Conservation (phyloP, 2,329 filamentous ascomycete species). For the Teratosphaeria viscida region DNA sequence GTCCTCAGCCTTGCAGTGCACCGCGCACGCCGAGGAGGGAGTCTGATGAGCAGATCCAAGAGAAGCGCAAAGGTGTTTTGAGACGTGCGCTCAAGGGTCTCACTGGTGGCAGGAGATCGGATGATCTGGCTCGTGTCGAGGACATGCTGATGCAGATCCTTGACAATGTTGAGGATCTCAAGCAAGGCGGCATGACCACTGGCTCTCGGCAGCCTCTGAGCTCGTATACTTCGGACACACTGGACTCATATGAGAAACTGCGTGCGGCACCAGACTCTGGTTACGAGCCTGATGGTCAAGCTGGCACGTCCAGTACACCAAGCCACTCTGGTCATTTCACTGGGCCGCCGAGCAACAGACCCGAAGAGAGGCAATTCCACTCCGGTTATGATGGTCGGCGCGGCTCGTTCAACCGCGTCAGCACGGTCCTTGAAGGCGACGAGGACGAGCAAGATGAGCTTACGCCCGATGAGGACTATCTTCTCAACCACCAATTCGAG, state of each 20-base stretch:
- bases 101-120: slow-evolving; percentile 67
- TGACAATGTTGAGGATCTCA: slow-evolving; percentile 69
- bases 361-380: slow-evolving; percentile 30
- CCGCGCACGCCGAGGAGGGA: slow-evolving; percentile 45
- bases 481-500: slow-evolving; percentile 46
- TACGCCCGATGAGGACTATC: slow-evolving; percentile 35
- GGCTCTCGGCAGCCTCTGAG: slow-evolving; percentile 11
- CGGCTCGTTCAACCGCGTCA: slow-evolving; percentile 68
- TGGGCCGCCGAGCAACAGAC: slow-evolving; percentile 11
- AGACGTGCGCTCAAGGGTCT: slow-evolving; percentile 85
- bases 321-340: slow-evolving; percentile 64
- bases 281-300: slow-evolving; percentile 75
- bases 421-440: slow-evolving; percentile 75
- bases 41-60: slow-evolving; percentile 44
- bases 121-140: slow-evolving; percentile 46
- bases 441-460: slow-evolving; percentile 59
- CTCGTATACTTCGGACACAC: slow-evolving; percentile 33
- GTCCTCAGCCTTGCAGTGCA: slow-evolving; percentile 62
- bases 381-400: slow-evolving; percentile 43
- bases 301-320: slow-evolving; percentile 62
- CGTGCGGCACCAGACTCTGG: slow-evolving; percentile 59
- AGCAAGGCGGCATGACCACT: slow-evolving; percentile 23
- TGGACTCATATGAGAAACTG: slow-evolving; percentile 60
- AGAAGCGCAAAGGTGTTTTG: slow-evolving; percentile 90
- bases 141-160: slow-evolving; percentile 70